Evolutionary conservation across 768 basidiomycete genomes (phyloP).

Genomic region (Rhizopogon salebrosus): DNA sequence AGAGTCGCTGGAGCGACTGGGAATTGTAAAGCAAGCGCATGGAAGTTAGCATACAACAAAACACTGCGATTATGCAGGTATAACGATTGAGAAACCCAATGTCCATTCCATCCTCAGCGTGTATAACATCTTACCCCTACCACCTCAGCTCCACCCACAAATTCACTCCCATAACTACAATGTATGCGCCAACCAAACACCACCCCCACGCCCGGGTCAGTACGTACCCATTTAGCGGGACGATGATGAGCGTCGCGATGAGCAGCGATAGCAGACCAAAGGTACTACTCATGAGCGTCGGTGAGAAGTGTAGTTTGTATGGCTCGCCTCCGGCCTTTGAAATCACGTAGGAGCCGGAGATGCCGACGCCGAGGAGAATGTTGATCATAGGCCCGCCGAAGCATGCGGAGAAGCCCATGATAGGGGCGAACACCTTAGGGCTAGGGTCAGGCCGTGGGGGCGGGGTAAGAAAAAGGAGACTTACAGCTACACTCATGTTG

Average conservation of each 20-base stretch:
- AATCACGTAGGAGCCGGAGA: constrained; percentile 86
- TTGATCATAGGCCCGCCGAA: constrained; percentile 93
- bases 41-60: background rate
- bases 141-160: constrained; percentile 67
- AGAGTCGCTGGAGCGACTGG: no score
- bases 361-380: constrained; percentile 85
- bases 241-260: constrained; percentile 69
- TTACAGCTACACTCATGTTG: constrained; percentile 89
- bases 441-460: background rate
- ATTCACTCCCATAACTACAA: constrained; percentile 72
- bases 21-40: background rate
- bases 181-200: constrained; percentile 70
- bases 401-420: constrained; percentile 95
- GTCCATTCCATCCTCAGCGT: no score
- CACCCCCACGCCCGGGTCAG: constrained; percentile 81
- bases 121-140: background rate
- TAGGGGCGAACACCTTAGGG: constrained; percentile 70
- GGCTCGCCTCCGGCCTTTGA: constrained; percentile 49
- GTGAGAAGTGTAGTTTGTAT: constrained; percentile 73
- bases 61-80: background rate
- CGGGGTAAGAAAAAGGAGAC: constrained; percentile 16
- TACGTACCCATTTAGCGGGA: constrained; percentile 80
- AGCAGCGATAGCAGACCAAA: constrained; percentile 78
- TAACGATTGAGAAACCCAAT: background rate
- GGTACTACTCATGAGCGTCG: constrained; percentile 79